phyloP scores from a whole-genome alignment of 2,329 filamentous ascomycete genomes.

The Venturia aucupariae region DNA sequence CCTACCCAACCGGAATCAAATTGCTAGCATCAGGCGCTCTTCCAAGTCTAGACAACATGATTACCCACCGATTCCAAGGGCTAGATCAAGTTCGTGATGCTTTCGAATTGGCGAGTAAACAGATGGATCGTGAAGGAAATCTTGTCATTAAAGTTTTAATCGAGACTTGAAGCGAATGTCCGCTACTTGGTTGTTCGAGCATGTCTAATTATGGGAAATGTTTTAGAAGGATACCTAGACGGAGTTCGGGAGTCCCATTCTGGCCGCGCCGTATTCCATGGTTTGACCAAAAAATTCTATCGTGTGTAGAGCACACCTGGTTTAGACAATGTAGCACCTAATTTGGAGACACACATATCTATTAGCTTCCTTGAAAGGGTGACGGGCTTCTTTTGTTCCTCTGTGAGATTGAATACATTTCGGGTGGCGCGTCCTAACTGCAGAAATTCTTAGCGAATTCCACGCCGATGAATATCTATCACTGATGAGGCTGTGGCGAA shows the following conservation, averaged over 20 bases:
- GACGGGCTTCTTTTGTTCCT: neutral
- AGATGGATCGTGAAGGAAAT: constrained; percentile 41
- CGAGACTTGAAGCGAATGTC: constrained; percentile 12
- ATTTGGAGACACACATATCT: neutral
- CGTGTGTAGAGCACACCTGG: neutral
- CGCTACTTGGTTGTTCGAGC: neutral
- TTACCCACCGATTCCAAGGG: constrained; percentile 42
- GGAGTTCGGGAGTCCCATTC: neutral
- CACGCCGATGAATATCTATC: no score
- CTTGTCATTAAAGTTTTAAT: constrained; percentile 46
- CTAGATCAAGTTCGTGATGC: constrained; percentile 41
- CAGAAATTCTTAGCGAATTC: neutral
- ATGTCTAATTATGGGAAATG: neutral
- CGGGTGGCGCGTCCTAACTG: neutral
- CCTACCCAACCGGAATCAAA: constrained; percentile 46
- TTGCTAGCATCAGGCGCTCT: constrained; percentile 42
- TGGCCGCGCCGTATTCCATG: neutral
- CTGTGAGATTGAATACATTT: no score
- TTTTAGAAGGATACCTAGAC: constrained; percentile 5
- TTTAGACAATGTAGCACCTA: neutral
- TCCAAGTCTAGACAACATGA: constrained; percentile 40
- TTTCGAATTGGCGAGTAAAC: constrained; percentile 42
- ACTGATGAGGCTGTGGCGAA: no score
- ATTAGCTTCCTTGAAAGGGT: neutral
- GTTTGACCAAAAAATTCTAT: neutral